Percentiles rank a stretch among this genome's conserved stretches.
These are phyloP conservation scores for Rhazya stricta DNA, from an alignment of 257 asterid genomes.

Conservation along the genomic window DNA sequence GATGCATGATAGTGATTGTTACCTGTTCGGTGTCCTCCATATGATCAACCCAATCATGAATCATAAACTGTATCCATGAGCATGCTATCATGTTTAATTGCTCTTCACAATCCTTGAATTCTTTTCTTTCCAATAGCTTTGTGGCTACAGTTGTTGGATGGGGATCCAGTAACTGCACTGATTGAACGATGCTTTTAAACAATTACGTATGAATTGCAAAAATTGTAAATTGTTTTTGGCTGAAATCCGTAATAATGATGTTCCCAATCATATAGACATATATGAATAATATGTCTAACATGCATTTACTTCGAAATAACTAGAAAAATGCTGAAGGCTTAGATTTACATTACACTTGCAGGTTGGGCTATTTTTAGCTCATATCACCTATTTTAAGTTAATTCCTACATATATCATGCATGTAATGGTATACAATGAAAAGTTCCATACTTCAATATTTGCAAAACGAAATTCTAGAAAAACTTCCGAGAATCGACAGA, in stretches of 20 bases:
- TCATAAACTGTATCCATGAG: conserved; percentile 35
- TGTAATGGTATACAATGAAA: neutral
- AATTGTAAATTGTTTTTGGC: neutral
- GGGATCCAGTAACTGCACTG: conserved; percentile 26
- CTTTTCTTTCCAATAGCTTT: conserved; percentile 27
- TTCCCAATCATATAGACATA: neutral
- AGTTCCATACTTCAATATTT: neutral
- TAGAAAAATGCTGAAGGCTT: neutral
- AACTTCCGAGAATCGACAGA: neutral
- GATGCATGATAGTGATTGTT: neutral
- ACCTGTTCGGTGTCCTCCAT: conserved; percentile 36
- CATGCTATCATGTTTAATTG: conserved; percentile 33
- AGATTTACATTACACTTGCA: neutral
- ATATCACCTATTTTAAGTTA: neutral
- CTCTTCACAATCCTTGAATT: conserved; percentile 23
- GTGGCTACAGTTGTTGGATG: conserved; percentile 29
- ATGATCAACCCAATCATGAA: conserved; percentile 36
- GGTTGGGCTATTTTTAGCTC: neutral
- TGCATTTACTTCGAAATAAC: neutral
- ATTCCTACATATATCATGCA: neutral
- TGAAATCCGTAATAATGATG: neutral
- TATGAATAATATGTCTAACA: neutral
- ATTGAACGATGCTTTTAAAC: neutral
- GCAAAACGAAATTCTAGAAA: neutral
- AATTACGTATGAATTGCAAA: neutral